Percentiles rank a stretch among this genome's conserved stretches.
Evolutionary conservation across 371 early-diverging fungal species (phyloP).

Genomic region (Aphelidium insulamus): DNA sequence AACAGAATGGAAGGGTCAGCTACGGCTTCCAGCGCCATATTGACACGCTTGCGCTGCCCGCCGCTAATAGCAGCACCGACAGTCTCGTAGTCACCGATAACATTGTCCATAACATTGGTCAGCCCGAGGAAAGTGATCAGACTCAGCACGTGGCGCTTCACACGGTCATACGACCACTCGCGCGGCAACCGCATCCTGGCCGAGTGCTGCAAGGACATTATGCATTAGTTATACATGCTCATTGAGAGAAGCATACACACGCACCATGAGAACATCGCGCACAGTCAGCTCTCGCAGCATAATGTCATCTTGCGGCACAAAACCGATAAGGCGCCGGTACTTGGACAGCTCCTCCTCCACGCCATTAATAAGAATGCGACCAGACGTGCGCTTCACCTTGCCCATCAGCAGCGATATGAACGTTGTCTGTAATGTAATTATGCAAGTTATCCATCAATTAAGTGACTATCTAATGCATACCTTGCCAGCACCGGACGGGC

Average conservation of each 20-base stretch:
- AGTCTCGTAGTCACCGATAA: slow-evolving; percentile 35
- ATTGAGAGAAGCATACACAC: not conserved
- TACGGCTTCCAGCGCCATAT: slow-evolving; percentile 60
- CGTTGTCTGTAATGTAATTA: slow-evolving; percentile 8
- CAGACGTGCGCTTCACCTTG: slow-evolving; percentile 23
- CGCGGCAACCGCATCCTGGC: slow-evolving; percentile 40
- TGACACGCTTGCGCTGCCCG: slow-evolving; percentile 70
- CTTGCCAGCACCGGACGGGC: slow-evolving; percentile 52
- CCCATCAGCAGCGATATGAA: slow-evolving; percentile 18
- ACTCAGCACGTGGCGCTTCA: slow-evolving; percentile 28
- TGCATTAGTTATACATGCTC: slow-evolving; percentile 6
- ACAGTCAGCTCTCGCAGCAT: slow-evolving; percentile 39
- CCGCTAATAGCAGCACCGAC: slow-evolving; percentile 62
- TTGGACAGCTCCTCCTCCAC: slow-evolving; percentile 21
- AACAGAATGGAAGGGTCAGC: slow-evolving; percentile 29
- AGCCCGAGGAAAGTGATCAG: slow-evolving; percentile 35
- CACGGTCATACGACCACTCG: slow-evolving; percentile 14
- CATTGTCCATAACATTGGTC: slow-evolving; percentile 25
- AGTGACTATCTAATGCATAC: slow-evolving; percentile 32
- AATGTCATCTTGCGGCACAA: slow-evolving; percentile 41
- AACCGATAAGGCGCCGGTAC: slow-evolving; percentile 39
- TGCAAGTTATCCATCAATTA: slow-evolving; percentile 19
- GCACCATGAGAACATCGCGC: slow-evolving; percentile 16
- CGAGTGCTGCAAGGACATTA: slow-evolving; percentile 24
- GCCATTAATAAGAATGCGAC: slow-evolving; percentile 30